phyloP scores from a whole-genome alignment of 768 basidiomycete species.

The Dendrothele bispora region DNA sequence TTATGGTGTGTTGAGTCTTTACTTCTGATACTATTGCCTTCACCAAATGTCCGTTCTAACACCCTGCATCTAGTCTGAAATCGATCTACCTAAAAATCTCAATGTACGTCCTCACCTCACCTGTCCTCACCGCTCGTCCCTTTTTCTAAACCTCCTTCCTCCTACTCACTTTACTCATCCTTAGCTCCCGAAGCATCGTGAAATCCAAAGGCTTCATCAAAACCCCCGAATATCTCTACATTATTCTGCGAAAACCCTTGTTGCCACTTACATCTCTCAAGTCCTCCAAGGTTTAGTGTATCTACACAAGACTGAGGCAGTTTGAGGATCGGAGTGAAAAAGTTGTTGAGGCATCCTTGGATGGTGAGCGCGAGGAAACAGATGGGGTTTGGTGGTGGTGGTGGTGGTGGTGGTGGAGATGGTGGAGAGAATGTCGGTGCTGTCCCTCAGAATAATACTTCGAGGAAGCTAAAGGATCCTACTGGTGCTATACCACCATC shows the following conservation, averaged over 20 bases:
- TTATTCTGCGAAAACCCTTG: slow-evolving; percentile 96
- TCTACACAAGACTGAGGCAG: slow-evolving; percentile 98
- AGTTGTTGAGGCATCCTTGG: slow-evolving; percentile 92
- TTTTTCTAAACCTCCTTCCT: slow-evolving; percentile 8
- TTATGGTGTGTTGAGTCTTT: slow-evolving; percentile 87
- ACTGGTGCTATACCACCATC: no score
- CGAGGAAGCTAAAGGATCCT: no score
- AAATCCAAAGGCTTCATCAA: slow-evolving; percentile 99
- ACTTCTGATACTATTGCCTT: slow-evolving; percentile 18
- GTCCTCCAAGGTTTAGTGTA: slow-evolving; percentile 95
- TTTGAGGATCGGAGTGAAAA: slow-evolving; percentile 90
- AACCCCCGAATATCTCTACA: slow-evolving; percentile 91
- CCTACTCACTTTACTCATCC: slow-evolving; percentile 8
- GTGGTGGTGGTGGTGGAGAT: no score
- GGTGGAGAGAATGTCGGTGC: no score
- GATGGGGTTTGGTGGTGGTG: slow-evolving; percentile 52
- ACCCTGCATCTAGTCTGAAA: slow-evolving; percentile 75
- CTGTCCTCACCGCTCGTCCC: no score
- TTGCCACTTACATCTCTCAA: slow-evolving; percentile 95
- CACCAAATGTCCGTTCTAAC: slow-evolving; percentile 3
- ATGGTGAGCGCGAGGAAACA: slow-evolving; percentile 86
- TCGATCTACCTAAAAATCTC: slow-evolving; percentile 95
- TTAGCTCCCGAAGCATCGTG: slow-evolving; percentile 94
- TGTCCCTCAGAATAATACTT: no score
- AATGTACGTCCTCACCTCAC: slow-evolving; percentile 76